Base-by-base conservation (phyloP, 2,329 filamentous ascomycete genomes). In the Penicillium sp. region DNA sequence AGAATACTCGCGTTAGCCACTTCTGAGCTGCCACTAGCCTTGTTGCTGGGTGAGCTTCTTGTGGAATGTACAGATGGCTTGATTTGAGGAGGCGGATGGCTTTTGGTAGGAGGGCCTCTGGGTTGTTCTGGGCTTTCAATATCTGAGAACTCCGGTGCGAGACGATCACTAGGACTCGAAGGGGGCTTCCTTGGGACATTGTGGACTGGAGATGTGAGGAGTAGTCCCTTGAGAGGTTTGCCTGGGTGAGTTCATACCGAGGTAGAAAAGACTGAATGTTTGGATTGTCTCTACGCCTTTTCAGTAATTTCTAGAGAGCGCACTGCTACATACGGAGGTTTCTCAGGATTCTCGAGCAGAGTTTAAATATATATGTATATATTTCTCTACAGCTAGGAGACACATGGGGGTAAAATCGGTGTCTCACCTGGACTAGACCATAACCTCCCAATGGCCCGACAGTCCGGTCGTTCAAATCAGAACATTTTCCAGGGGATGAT, bases 151-250 rank as follows among this genome's bases (percentile, higher is more conserved):
- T 68, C 51, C 61, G 60, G 10, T 66, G 60, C 9, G 64, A 70
- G 51, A 68, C 61, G 21, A 67, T 66, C 33, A 67, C 63, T 21
- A 68, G 58, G 10, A 68, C 65, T 55, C 62, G 61, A 29, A 63
- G 62, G 12, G 66, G 66, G 12, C 42, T 55, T 51, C 56, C 43
- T 5, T 63, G 52, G 29, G 49, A 43, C 59, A 62, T 64, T 0
- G 5, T 43, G 43, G 31, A 12, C 53, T 61, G 31, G 29, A 12
- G 9, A 25, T 36, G 49, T 61, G 36, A 61, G 41, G 31, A 25
- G 15, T 29, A 25, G 25, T 19, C 25, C 17, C 10, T 33, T 38
- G 21, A 9, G 31, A 23, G 15, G 38, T 31, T 10, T 36, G n/a
- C 12, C 9, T 33, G 31, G 6, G 36, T 38, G 17, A 9, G 12